Evolutionary conservation across 805 yeast species (phyloP).

Genomic region (Scheffersomyces stipitis): DNA sequence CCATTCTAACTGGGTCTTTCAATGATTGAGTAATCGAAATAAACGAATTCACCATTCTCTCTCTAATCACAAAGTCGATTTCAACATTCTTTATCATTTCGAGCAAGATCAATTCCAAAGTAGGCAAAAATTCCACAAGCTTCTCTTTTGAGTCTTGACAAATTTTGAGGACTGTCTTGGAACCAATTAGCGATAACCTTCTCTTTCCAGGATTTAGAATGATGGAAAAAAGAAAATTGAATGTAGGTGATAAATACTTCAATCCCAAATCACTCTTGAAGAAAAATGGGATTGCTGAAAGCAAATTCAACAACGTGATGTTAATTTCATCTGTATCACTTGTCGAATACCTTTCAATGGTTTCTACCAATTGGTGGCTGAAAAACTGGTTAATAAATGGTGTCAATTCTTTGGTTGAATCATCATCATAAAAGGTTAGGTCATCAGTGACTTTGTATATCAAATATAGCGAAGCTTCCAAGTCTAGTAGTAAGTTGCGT

Average conservation of each 20-base stretch:
- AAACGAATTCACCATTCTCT: slow-evolving; percentile 60
- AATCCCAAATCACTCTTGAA: slow-evolving; percentile 49
- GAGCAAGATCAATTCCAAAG: slow-evolving; percentile 47
- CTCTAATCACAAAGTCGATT: slow-evolving; percentile 49
- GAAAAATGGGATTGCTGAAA: slow-evolving; percentile 61
- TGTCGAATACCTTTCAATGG: slow-evolving; percentile 9
- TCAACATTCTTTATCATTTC: slow-evolving; percentile 44
- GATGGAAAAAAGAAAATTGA: slow-evolving; percentile 53
- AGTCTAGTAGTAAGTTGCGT: slow-evolving; percentile 27
- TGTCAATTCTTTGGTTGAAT: slow-evolving; percentile 24
- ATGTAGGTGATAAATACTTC: slow-evolving; percentile 47
- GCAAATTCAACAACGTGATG: slow-evolving; percentile 50
- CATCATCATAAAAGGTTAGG: slow-evolving; percentile 40
- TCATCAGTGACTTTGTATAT: slow-evolving; percentile 57
- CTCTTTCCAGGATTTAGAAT: slow-evolving; percentile 22
- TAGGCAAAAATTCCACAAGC: slow-evolving; percentile 43
- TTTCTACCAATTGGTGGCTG: slow-evolving; percentile 18
- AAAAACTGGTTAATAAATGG: slow-evolving; percentile 27
- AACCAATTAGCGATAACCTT: slow-evolving; percentile 37
- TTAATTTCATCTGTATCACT: slow-evolving; percentile 4
- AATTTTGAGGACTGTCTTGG: slow-evolving; percentile 56
- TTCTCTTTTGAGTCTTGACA: slow-evolving; percentile 53
- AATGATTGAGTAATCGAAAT: slow-evolving; percentile 61
- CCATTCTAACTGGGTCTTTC: slow-evolving; percentile 40
- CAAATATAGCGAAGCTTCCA: slow-evolving; percentile 65